phyloP scores from a whole-genome alignment of 2,329 filamentous ascomycete species.

The Fusarium metavorans region DNA sequence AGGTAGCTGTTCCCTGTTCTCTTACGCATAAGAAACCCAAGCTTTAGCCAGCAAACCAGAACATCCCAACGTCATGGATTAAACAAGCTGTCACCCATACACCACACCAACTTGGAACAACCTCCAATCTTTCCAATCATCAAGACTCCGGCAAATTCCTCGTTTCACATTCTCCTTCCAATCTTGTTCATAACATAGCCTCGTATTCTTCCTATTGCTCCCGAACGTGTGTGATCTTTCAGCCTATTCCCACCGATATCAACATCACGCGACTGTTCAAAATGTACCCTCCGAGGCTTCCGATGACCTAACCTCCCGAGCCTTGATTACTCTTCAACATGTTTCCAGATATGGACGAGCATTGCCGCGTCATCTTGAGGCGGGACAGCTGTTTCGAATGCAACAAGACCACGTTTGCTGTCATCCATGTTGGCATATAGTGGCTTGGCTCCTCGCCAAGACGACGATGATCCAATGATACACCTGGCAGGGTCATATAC shows the following conservation, averaged over 20 bases:
- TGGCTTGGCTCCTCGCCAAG: neutral
- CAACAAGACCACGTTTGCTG: neutral
- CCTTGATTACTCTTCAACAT: neutral
- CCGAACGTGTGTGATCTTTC: neutral
- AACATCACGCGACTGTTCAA: conserved; percentile 22
- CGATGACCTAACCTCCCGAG: neutral
- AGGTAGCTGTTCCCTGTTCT: neutral
- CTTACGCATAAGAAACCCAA: neutral
- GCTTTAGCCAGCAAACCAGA: neutral
- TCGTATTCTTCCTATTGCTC: neutral
- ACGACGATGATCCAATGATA: neutral
- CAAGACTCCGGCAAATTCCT: conserved; percentile 5
- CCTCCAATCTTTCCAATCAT: conserved; percentile 21
- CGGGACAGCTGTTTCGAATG: neutral
- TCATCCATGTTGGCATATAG: neutral
- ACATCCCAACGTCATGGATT: conserved; percentile 8
- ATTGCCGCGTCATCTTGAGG: neutral
- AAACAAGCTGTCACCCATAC: conserved; percentile 8
- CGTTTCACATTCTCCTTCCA: conserved; percentile 12
- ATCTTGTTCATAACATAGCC: neutral
- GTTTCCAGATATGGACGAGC: neutral
- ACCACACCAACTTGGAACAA: conserved; percentile 1
- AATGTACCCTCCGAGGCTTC: neutral
- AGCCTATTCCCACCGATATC: neutral
- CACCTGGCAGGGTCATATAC: neutral